Evolutionary conservation across 2,329 filamentous ascomycete genomes (phyloP).

Genomic region (Neonectria faginata): DNA sequence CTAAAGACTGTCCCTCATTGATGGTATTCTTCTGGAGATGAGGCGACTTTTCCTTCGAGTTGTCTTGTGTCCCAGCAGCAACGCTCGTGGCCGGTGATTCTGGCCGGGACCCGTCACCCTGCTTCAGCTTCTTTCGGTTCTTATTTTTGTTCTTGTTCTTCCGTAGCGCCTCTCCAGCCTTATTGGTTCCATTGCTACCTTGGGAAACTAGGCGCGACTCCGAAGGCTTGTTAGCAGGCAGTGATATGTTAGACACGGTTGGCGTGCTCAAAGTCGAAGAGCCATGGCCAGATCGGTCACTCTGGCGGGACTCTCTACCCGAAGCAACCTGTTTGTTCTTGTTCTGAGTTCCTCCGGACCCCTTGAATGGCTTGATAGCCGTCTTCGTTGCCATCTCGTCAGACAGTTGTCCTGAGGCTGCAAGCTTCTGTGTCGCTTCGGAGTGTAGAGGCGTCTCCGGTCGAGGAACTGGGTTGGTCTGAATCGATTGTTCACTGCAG

Average conservation of each 20-base stretch:
- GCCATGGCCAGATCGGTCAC: constrained; percentile 2
- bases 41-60: not conserved
- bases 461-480: not conserved
- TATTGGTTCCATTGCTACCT: not conserved
- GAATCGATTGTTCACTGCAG: not conserved
- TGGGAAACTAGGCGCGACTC: not conserved
- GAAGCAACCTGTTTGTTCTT: constrained; percentile 1
- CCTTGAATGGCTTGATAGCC: not conserved
- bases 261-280: constrained; percentile 13
- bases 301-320: constrained; percentile 4
- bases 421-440: not conserved
- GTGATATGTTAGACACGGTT: not conserved
- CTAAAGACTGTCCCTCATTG: not conserved
- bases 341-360: not conserved
- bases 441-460: not conserved
- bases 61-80: not conserved
- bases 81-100: not conserved
- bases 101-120: constrained; percentile 15
- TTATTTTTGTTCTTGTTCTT: constrained; percentile 41
- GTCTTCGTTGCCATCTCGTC: not conserved
- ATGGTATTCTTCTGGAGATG: not conserved
- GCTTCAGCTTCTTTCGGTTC: constrained; percentile 43
- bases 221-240: not conserved
- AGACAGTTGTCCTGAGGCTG: not conserved
- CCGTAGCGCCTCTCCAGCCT: constrained; percentile 1